Conservation (phyloP, 441 rosid genomes). For the Euphorbia corollata region DNA sequence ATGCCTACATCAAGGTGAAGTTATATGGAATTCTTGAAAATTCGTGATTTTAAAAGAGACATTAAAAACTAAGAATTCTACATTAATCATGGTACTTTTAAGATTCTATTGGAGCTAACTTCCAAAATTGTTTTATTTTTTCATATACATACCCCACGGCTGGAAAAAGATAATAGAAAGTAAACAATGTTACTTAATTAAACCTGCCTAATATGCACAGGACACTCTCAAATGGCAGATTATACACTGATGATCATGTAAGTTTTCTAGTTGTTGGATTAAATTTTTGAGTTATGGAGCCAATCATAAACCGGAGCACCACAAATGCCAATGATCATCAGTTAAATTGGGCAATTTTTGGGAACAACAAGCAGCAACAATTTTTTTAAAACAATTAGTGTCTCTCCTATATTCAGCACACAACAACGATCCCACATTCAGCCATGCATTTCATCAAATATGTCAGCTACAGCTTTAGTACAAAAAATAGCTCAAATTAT, state of each 20-base stretch:
- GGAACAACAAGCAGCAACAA: slow-evolving; percentile 19
- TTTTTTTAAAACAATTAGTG: slow-evolving; percentile 18
- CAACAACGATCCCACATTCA: slow-evolving; percentile 43
- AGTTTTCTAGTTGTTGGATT: too few relatives aligned
- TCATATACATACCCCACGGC: neutral
- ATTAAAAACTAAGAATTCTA: neutral
- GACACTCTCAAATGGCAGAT: slow-evolving; percentile 80
- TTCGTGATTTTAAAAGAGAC: neutral
- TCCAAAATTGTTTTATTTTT: neutral
- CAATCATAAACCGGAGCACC: too few relatives aligned
- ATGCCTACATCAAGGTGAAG: too few relatives aligned
- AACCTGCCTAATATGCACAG: slow-evolving; percentile 82
- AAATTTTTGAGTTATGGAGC: too few relatives aligned
- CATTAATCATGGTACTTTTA: too few relatives aligned
- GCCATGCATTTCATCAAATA: slow-evolving; percentile 33
- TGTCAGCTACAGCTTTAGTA: slow-evolving; percentile 86
- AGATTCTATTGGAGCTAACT: neutral
- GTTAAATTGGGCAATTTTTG: slow-evolving; percentile 45
- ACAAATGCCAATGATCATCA: too few relatives aligned
- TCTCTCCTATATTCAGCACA: slow-evolving; percentile 64
- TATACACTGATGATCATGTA: too few relatives aligned
- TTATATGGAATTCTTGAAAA: neutral
- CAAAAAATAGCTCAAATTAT: slow-evolving; percentile 88
- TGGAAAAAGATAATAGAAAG: neutral
- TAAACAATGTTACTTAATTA: slow-evolving; percentile 2